Evolutionary conservation across 805 yeast genomes (phyloP), one percentile per base, ranked within the genome.

Genomic region (Monosporozyma solicola): DNA sequence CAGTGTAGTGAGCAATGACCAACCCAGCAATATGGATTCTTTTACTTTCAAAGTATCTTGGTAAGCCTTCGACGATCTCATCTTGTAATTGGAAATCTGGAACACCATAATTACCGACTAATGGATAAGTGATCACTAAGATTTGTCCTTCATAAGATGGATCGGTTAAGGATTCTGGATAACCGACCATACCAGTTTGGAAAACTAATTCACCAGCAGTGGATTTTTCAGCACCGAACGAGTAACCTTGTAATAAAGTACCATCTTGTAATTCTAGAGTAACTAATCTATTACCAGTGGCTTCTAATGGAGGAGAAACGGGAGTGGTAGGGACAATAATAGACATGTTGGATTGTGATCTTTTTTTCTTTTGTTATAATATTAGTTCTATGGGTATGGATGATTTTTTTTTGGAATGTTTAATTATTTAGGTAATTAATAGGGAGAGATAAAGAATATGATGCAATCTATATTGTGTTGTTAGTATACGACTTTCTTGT

Each of bases 151-250:
- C 91, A 73, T 94, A 94, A 47, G 98, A 94, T 56, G 99, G 99
- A 73, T 94, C 99, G 43, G 99, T 90, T 71, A 94, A 82, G 51
- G 97, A 84, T 73, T 94, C 99, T 44, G 98, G 99, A 71, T 94
- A 94, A 57, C 99, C 99, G 62, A 94, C 98, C 97, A 94, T 91
- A 77, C 99, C 98, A 58, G 99, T 94, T 74, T 95, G 98, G 82
- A 94, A 94, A 56, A 94, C 99, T 64, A 95, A 82, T 75, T 94
- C 99, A 79, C 99, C 99, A 53, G 98, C 95, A 53, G 83, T 82
- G 27, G 96, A 71, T 55, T 78, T 81, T 57, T 84, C 84, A 53
- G 98, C 96, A 78, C 99, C 99, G 65, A 94, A 94, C 22, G 98
- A 92, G 75, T 86, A 89, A 74, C 99, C 99, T 73, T 89, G 94